Evolutionary conservation across 108 stramenopile species (phyloP).

Genomic region (Halocafeteria seosinensis): DNA sequence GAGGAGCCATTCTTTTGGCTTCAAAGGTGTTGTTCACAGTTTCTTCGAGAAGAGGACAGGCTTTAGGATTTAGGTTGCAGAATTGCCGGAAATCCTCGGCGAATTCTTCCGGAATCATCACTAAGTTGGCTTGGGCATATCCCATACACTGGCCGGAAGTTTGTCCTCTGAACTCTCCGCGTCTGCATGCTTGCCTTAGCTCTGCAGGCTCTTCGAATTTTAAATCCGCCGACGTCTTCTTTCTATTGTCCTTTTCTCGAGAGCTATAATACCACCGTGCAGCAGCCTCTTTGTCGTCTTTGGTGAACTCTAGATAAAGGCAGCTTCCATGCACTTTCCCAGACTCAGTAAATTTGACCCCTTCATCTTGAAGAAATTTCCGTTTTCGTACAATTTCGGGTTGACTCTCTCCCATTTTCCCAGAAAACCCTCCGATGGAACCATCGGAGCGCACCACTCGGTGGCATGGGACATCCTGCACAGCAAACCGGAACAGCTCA

Average conservation of each 20-base stretch:
- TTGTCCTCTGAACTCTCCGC: conserved; percentile 16
- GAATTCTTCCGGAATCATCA: conserved; percentile 43
- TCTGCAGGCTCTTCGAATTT: not conserved
- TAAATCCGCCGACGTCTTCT: not conserved
- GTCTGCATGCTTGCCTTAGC: conserved; percentile 2
- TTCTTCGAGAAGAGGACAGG: conserved; percentile 65
- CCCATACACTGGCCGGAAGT: conserved; percentile 61
- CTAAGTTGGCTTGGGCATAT: conserved; percentile 62
- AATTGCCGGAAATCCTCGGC: conserved; percentile 68
- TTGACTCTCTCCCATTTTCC: not conserved
- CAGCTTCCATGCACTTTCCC: not conserved
- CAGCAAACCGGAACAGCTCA: no score
- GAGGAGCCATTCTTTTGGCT: not conserved
- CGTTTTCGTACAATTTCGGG: not conserved
- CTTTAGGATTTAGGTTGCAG: conserved; percentile 62
- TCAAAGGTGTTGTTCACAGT: not conserved
- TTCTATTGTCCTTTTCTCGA: not conserved
- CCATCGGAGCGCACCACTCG: not conserved
- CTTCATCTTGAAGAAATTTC: not conserved
- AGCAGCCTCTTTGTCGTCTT: not conserved
- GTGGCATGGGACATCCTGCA: not conserved
- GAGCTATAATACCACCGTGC: not conserved
- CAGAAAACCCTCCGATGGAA: not conserved
- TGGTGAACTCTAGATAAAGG: not conserved
- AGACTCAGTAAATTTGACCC: not conserved